Evolutionary conservation across 2,329 filamentous ascomycete species (phyloP).

Genomic region (Clonostachys chloroleuca): DNA sequence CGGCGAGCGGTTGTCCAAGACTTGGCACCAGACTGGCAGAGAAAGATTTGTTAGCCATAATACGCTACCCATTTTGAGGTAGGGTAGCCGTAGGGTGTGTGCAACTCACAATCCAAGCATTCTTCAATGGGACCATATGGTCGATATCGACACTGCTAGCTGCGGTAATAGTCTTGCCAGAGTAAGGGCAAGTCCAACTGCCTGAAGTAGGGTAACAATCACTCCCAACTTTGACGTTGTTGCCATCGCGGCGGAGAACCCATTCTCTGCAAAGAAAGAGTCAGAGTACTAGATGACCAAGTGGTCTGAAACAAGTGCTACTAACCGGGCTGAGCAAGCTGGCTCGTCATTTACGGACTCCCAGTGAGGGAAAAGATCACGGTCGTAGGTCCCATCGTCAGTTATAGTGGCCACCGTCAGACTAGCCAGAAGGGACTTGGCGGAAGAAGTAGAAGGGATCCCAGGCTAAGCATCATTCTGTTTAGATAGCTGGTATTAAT

Average conservation of each 20-base stretch:
- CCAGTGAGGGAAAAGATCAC: slow-evolving; percentile 70
- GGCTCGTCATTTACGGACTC: slow-evolving; percentile 50
- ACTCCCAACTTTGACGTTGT: slow-evolving; percentile 49
- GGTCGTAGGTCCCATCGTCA: slow-evolving; percentile 53
- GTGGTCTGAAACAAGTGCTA: background rate
- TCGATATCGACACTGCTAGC: slow-evolving; percentile 22
- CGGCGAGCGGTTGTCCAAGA: slow-evolving; percentile 68
- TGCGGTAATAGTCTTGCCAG: slow-evolving; percentile 68
- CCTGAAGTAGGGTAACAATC: slow-evolving; percentile 62
- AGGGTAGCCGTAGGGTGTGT: too few relatives aligned
- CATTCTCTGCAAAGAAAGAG: slow-evolving; percentile 41
- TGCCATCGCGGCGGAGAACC: slow-evolving; percentile 71
- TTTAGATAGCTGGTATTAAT: too few relatives aligned
- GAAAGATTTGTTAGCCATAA: too few relatives aligned
- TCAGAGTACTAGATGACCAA: background rate
- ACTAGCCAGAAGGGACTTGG: slow-evolving; percentile 49
- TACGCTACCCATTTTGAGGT: too few relatives aligned
- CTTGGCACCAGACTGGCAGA: slow-evolving; percentile 59
- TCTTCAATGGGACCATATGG: too few relatives aligned
- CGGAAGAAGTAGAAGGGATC: slow-evolving; percentile 55
- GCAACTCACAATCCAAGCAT: slow-evolving; percentile 24
- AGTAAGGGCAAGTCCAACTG: slow-evolving; percentile 68
- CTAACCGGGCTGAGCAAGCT: slow-evolving; percentile 60
- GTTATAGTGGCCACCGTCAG: slow-evolving; percentile 54
- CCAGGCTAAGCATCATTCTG: slow-evolving; percentile 18